Base-by-base conservation (phyloP, 139 green algal genomes). In the Picochlorum costavermella region DNA sequence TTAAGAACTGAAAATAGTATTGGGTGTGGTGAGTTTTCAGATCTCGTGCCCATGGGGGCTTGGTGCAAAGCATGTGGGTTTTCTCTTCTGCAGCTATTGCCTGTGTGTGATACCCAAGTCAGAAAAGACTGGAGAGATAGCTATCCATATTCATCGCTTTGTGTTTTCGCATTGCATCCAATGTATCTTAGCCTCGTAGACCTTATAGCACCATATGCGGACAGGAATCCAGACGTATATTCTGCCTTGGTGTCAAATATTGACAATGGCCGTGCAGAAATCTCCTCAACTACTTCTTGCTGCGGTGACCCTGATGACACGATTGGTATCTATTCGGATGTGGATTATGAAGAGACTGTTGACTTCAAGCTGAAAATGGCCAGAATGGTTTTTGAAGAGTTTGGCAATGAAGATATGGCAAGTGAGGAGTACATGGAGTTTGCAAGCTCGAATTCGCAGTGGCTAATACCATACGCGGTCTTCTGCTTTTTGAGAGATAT, bases 71-170 rank as follows among this genome's bases (percentile, higher is more conserved):
- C 26, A 5, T 49, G 53, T 17, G 76, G 76, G 56, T 60, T 62
- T 46, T 66, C 14, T 25, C 28, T 96, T 25, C 76, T 94, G 16
- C 92, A 98, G 79, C 64, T 98, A 49, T 85, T 98, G 48, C 93
- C 93, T 1, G 80, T 98, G 6, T 96, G 94, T 74, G 92, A 98
- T 82, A 98, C 92, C 5, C 80, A 66, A 20, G 93, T 98, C 61
- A 78, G 94, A 73, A 64, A 68, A 63, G 93, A 73, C 53, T 98
- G 85, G 85, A 90, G 85, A 77, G 93, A 98, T 79, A 92, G 79
- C 10, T 98, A 98, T 70, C 93, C 93, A 5, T 98, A 98, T 79
- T 87, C 72, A 66, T 84, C 81, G 13, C 61, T 97, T 1, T 96
- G 87, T 28, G 86, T 92, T 8, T 90, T 92, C 73, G 92, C 92